Evolutionary conservation across 1,284 basidiomycete species (phyloP), one percentile per base, ranked within the genome.

Genomic region (Boletus sp.): DNA sequence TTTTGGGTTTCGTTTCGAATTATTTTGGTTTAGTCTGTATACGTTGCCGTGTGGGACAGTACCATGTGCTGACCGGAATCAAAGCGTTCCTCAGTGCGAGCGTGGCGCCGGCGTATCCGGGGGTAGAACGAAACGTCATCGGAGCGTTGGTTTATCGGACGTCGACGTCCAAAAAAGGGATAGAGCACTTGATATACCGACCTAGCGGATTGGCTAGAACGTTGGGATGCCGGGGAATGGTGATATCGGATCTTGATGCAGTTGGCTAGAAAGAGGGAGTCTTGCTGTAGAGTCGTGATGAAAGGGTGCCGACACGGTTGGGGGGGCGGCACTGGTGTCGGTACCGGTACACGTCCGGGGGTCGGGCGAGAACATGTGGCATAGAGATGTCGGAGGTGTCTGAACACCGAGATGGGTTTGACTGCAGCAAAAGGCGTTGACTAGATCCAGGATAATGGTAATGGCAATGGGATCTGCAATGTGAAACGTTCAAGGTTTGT

Each of bases 311-410:
- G 33, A 55, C 25, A 16, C 40, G 63, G 64, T 67, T 68, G 55
- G 58, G 31, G 51, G 46, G 50, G 37, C 21, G n/a, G 51, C 47
- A 46, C 9, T 43, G 56, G 53, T 35, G 56, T 25, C 59, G 51
- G 46, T 33, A 33, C 43, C 69, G 68, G 58, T 57, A 58, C 28
- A 28, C 43, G 30, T 17, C 48, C 51, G 55, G 49, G 47, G 50
- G 46, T 52, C 40, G 44, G 44, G 47, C 46, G 47, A 38, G 25
- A 13, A 35, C 47, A 52, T 25, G 27, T 52, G 48, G 58, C n/a
- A n/a, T n/a, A 17, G 54, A 55, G 47, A 25, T 14, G 14, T 58
- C 54, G 59, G 56, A 28, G 1, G 46, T 19, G 33, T 46, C 47
- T 56, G 46, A 38, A 51, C 3, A 31, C 58, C 54, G 52, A 50